phyloP scores from a whole-genome alignment of 1,284 basidiomycete species.

The Leccinum brunneo-olivaceum region DNA sequence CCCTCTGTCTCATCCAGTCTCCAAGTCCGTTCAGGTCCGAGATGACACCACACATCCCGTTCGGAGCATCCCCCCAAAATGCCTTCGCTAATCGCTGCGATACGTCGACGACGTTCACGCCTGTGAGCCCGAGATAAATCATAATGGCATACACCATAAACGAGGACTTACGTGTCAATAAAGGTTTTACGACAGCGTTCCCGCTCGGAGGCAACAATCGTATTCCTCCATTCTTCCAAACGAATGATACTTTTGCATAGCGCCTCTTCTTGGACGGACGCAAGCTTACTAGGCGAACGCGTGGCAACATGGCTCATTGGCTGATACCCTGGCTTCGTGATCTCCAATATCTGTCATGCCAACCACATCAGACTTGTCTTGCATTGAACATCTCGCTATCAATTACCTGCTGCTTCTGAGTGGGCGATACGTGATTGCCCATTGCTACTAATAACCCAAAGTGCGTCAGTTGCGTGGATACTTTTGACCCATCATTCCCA shows the following conservation, averaged over 20 bases:
- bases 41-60: conserved; percentile 72
- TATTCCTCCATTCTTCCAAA: conserved; percentile 66
- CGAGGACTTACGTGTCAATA: conserved; percentile 52
- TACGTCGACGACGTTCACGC: conserved; percentile 63
- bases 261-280: conserved; percentile 39
- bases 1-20: conserved; percentile 85
- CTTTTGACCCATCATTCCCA: conserved; percentile 31
- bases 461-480: conserved; percentile 63
- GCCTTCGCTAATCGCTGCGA: conserved; percentile 57
- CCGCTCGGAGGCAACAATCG: conserved; percentile 56
- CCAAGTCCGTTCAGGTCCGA: conserved; percentile 52
- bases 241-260: conserved; percentile 54
- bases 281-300: conserved; percentile 15
- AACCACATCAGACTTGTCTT: conserved; percentile 3
- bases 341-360: conserved; percentile 19
- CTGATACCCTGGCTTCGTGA: conserved; percentile 13
- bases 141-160: not conserved
- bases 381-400: not conserved
- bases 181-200: conserved; percentile 64
- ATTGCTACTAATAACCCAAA: conserved; percentile 59
- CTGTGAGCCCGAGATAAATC: conserved; percentile 34
- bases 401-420: conserved; percentile 63
- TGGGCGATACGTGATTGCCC: conserved; percentile 49
- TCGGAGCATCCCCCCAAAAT: conserved; percentile 55
- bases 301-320: not conserved